A percentile compares a stretch with the other conserved stretches of the same genome.
Conservation (phyloP, 108 stramenopile genomes). For the Conticribra weissflogii region DNA sequence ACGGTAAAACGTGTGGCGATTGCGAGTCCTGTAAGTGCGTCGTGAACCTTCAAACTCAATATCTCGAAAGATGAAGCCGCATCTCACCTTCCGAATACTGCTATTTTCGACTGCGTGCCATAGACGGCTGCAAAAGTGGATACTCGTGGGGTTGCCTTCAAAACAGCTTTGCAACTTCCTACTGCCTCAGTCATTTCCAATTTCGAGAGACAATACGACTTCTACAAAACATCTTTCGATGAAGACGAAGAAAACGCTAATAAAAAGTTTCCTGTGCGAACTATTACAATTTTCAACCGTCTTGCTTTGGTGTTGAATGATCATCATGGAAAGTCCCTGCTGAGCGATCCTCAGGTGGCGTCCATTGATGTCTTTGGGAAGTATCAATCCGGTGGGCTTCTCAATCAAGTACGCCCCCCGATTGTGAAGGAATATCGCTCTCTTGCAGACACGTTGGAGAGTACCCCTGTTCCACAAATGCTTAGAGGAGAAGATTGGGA, state of each 20-base stretch:
- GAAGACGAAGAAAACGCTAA: slow-evolving; percentile 23
- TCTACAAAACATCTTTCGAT: slow-evolving; percentile 45
- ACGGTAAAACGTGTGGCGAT: slow-evolving; percentile 59
- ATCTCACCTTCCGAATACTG: neutral
- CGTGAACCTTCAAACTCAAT: too few species aligned
- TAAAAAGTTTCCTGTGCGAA: slow-evolving; percentile 52
- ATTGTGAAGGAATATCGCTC: slow-evolving; percentile 47
- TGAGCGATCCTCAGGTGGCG: slow-evolving; percentile 13
- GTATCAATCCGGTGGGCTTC: slow-evolving; percentile 59
- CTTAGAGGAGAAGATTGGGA: slow-evolving; percentile 65
- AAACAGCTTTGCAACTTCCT: slow-evolving; percentile 47
- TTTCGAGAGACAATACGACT: slow-evolving; percentile 56
- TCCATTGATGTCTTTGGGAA: slow-evolving; percentile 33
- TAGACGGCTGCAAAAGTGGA: slow-evolving; percentile 56
- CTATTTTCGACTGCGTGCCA: neutral
- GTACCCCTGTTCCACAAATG: slow-evolving; percentile 61
- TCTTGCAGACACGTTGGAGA: slow-evolving; percentile 52
- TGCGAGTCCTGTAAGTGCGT: slow-evolving; percentile 44
- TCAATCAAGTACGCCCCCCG: slow-evolving; percentile 60
- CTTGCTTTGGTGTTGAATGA: slow-evolving; percentile 54
- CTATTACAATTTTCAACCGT: slow-evolving; percentile 61
- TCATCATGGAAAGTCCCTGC: slow-evolving; percentile 29
- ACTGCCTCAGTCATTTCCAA: slow-evolving; percentile 47
- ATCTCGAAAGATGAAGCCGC: too few species aligned
- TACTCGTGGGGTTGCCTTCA: slow-evolving; percentile 52